phyloP scores from a whole-genome alignment of 306 rosid species.

The Alnus rubra region DNA sequence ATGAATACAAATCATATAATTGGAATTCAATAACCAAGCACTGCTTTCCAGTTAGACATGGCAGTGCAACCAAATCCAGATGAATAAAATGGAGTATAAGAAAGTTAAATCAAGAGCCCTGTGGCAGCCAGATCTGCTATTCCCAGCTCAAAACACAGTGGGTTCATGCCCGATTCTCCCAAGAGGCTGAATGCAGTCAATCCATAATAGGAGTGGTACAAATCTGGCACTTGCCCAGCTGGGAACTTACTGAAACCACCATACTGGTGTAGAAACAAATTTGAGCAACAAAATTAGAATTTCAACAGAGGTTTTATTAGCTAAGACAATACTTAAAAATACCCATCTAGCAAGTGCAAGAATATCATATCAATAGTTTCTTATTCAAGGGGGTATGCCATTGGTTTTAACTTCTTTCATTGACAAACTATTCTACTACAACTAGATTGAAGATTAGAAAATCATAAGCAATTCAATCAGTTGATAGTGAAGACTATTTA shows the following conservation, averaged over 20 bases:
- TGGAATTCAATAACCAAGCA: background rate
- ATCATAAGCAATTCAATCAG: background rate
- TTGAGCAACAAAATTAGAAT: slow-evolving; percentile 26
- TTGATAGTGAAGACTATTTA: background rate
- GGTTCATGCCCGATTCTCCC: slow-evolving; percentile 64
- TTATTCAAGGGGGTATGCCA: background rate
- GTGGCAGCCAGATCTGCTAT: slow-evolving; percentile 51
- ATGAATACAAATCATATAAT: background rate
- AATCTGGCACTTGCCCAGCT: slow-evolving; percentile 52
- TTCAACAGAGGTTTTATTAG: slow-evolving; percentile 14
- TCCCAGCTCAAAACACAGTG: slow-evolving; percentile 71
- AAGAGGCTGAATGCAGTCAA: slow-evolving; percentile 78
- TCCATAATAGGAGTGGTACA: slow-evolving; percentile 86
- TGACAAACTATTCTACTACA: background rate
- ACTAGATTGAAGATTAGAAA: no score
- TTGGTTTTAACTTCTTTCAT: background rate
- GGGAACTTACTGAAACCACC: slow-evolving; percentile 95
- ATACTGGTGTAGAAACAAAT: slow-evolving; percentile 51
- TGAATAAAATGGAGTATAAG: background rate
- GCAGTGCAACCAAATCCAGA: background rate
- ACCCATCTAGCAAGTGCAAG: background rate
- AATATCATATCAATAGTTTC: background rate
- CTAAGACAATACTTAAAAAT: background rate
- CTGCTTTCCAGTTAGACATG: background rate
- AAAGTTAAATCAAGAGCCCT: slow-evolving; percentile 33